Base-by-base conservation (phyloP, 306 rosid species). In the Vachellia collinsii region DNA sequence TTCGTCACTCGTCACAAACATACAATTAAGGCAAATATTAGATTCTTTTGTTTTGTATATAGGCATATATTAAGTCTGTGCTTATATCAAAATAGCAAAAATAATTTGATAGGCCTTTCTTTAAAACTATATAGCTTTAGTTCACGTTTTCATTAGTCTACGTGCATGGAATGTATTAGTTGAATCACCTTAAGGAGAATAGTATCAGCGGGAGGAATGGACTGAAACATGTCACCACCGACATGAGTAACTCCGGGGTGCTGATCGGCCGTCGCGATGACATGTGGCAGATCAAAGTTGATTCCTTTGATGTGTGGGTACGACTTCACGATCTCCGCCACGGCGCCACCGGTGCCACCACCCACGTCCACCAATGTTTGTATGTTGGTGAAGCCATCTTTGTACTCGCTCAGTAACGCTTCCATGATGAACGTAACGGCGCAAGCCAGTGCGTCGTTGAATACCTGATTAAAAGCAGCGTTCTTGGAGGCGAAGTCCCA, bases 211-310 rank as follows among this genome's bases (percentile, higher is more conserved):
- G 43, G 6, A 0, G 89, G 87, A 75, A 88, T 66, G 23, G 38
- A 38, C 25, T 79, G 59, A 51, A 88, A 82, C 87, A 86, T 86
- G 42, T 88, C 85, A 1, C 88, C 90, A 1, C 82, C 90, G 0
- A 82, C 84, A 56, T 88, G 88, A 8, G 77, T 63, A 25, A 86
- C 88, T 6, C 90, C 88, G 3, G 71, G 73, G 50, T 37, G 51
- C 1, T 0, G 25, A 17, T 85, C 77, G 0, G 88, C 87, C 0
- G 82, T 48, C 43, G 87, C 75, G 3, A 88, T 39, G 1, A 86
- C 88, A 51, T 86, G 86, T 0, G 88, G 89, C 46, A 86, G 65
- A 81, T 67, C 42, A 17, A 66, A 66, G 48, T 66, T 39, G 14
- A 66, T 66, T 66, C 72, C 72, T 19, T 39, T 66, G 72, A 66